A percentile compares a stretch with the other conserved stretches of the same genome.
These are phyloP conservation scores for Microbotryum saponariae DNA, from an alignment of 1,284 basidiomycete species.

Conservation along the genomic window DNA sequence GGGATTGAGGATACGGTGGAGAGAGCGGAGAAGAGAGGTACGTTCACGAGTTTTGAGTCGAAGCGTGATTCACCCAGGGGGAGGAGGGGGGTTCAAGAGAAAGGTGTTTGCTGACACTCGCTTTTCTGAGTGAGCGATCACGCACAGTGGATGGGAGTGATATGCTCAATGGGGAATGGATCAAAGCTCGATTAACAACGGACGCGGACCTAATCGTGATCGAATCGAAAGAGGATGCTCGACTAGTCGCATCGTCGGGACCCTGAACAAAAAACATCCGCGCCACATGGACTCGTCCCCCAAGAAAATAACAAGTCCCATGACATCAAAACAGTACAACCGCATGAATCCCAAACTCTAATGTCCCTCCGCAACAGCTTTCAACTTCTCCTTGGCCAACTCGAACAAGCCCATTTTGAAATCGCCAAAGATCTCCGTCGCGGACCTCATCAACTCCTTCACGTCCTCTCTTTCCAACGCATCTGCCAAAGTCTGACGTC, in stretches of 20 bases:
- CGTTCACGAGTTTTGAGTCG: conserved; percentile 56
- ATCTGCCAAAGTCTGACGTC: conserved; percentile 16
- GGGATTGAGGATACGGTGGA: conserved; percentile 60
- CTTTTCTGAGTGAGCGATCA: no score
- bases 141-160: conserved; percentile 28
- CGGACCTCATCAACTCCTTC: conserved; percentile 27
- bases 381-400: conserved; percentile 19
- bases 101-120: no score
- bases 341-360: no score
- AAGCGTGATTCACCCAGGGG: not conserved
- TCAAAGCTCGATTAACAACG: conserved; percentile 1
- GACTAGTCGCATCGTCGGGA: no score
- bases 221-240: no score
- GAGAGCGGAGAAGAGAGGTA: conserved; percentile 62
- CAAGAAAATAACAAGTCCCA: no score
- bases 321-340: no score
- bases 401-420: conserved; percentile 30
- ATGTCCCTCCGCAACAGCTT: no score
- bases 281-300: no score
- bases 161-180: conserved; percentile 30
- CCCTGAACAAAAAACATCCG: no score
- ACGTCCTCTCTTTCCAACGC: conserved; percentile 24
- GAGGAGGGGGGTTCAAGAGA: no score
- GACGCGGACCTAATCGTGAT: no score
- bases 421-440: conserved; percentile 28